Conservation (phyloP, 2,329 filamentous ascomycete species). For the Fusarium duplospermum region DNA sequence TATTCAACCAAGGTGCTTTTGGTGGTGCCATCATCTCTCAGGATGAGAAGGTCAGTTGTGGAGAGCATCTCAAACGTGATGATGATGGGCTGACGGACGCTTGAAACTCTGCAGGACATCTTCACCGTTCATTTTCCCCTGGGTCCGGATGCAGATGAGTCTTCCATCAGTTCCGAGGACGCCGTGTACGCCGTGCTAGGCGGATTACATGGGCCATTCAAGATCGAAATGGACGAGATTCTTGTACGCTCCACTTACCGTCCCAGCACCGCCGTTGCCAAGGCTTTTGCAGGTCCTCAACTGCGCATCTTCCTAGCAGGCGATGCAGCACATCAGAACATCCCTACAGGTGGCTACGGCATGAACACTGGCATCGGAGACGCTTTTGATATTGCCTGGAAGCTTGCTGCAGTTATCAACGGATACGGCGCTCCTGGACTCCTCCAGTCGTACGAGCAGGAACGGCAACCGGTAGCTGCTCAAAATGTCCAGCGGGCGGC, state of each 20-base stretch:
- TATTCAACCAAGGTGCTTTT: neutral
- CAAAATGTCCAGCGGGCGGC: constrained; percentile 13
- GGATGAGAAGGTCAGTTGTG: neutral
- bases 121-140: neutral
- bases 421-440: constrained; percentile 21
- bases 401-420: constrained; percentile 45
- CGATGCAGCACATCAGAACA: constrained; percentile 52
- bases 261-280: constrained; percentile 37
- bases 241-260: constrained; percentile 34
- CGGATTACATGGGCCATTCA: too few relatives aligned
- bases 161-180: too few relatives aligned
- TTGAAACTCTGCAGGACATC: neutral
- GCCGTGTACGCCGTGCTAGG: too few relatives aligned
- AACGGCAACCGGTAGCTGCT: constrained; percentile 34
- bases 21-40: neutral
- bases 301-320: constrained; percentile 52
- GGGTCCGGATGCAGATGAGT: too few relatives aligned
- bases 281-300: constrained; percentile 41
- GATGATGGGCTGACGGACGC: too few relatives aligned
- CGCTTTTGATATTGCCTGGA: constrained; percentile 51
- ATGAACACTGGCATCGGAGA: constrained; percentile 54
- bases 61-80: too few relatives aligned
- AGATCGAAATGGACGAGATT: constrained; percentile 39
- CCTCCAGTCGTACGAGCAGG: constrained; percentile 43
- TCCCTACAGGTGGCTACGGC: constrained; percentile 51